Conservation (phyloP, 139 green algal genomes). For the Tetradesmus obliquus region DNA sequence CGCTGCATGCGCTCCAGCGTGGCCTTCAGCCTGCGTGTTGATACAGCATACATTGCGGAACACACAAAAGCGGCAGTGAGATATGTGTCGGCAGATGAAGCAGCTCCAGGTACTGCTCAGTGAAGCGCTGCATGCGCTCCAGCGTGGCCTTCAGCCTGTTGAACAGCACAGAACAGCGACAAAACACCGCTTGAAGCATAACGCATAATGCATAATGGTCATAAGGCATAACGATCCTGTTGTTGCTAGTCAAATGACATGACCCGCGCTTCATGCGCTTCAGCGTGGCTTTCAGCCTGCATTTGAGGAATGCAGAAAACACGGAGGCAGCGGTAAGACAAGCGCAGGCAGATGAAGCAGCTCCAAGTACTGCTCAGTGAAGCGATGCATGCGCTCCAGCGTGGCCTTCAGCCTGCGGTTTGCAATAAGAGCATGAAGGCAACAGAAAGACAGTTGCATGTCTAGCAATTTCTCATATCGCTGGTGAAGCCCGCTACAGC, state of each 20-base stretch:
- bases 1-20: conserved; percentile 86
- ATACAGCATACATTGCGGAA: background rate
- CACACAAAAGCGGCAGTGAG: background rate
- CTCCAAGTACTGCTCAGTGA: conserved; percentile 82
- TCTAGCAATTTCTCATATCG: conserved; percentile 66
- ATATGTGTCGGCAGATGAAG: background rate
- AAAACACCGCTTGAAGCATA: background rate
- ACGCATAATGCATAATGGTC: background rate
- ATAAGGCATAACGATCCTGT: background rate
- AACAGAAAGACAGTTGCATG: background rate
- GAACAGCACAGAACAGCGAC: background rate
- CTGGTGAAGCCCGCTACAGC: conserved; percentile 65
- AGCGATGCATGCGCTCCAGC: conserved; percentile 82
- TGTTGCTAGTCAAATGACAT: background rate
- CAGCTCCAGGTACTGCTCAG: conserved; percentile 75
- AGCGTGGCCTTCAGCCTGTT: conserved; percentile 82
- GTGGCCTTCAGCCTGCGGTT: conserved; percentile 77
- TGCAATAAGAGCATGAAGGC: background rate
- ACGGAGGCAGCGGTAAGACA: background rate
- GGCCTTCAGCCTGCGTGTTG: conserved; percentile 76
- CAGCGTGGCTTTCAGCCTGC: conserved; percentile 84
- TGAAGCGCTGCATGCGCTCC: conserved; percentile 83
- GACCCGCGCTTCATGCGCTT: conserved; percentile 77
- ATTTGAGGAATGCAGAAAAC: background rate
- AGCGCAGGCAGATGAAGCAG: background rate